Base-by-base conservation (phyloP, 1,284 basidiomycete species). In the Ustilago trichophora region DNA sequence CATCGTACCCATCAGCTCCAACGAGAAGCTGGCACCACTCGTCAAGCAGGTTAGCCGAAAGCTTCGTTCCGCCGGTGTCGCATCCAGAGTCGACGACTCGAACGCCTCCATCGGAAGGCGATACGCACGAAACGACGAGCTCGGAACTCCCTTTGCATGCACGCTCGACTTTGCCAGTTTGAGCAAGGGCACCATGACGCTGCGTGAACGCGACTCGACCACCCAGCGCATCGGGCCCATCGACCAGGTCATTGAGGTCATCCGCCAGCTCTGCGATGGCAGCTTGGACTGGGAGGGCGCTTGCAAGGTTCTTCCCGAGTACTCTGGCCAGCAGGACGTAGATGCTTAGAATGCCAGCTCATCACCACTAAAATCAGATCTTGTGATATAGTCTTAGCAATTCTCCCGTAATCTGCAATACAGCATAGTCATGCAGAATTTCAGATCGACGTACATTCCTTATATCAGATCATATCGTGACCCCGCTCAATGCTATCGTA, bases 81-180 rank as follows among this genome's bases (percentile, higher is more conserved):
- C 93, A 72, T 90, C 91, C 47, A 87, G 93, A 49, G 93, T 98
- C 3, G 95, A 98, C 83, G 94, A 98, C 83, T 97, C 93, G 27
- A 91, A 90, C 78, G 90, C 91, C 34, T 91, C 92, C 6, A 98
- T 98, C 80, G 96, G 95, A 47, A 93, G 92, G 85, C 91, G 96
- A 32, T 98, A 98, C 83, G 88, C 96, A 26, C 88, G 96, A 66
- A 98, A 98, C 84, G 95, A 99, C 84, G 96, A 98, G 84, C 87
- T 99, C 36, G 95, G 95, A 72, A 98, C 95, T 31, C 95, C 95
- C 3, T 98, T 91, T 82, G 95, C 95, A 49, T 86, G 94, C 72
- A 98, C 96, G 6, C 87, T 98, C 64, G 95, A 98, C 84, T 98
- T 98, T 85, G 95, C 94, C 22, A 94, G 93, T 92, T 82, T 83